Percentiles rank a stretch among this genome's conserved stretches.
phyloP scores from a whole-genome alignment of 352 stramenopile species.

The Peronospora belbahrii region DNA sequence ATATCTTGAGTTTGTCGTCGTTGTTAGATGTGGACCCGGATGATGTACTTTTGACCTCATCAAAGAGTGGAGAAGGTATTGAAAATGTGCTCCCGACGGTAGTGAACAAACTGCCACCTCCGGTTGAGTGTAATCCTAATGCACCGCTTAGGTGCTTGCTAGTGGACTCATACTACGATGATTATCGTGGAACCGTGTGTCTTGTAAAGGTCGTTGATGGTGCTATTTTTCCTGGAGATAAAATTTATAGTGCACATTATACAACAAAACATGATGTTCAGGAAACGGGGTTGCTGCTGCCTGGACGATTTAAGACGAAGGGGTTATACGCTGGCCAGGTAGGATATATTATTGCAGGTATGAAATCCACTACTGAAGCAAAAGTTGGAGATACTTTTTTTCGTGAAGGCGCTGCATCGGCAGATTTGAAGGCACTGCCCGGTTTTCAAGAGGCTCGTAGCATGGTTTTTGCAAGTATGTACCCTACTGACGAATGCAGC shows the following conservation, averaged over 20 bases:
- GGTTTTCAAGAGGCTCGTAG: slow-evolving; percentile 78
- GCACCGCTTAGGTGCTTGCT: slow-evolving; percentile 88
- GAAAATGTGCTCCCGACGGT: slow-evolving; percentile 73
- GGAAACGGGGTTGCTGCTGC: slow-evolving; percentile 92
- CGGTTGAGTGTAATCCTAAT: slow-evolving; percentile 40
- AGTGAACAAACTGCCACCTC: slow-evolving; percentile 64
- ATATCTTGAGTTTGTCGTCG: slow-evolving; percentile 69
- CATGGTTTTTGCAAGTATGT: slow-evolving; percentile 99
- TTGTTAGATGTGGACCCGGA: slow-evolving; percentile 90
- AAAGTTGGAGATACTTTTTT: slow-evolving; percentile 88
- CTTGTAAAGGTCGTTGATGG: slow-evolving; percentile 93
- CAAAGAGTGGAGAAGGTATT: slow-evolving; percentile 91
- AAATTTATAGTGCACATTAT: slow-evolving; percentile 65
- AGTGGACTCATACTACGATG: slow-evolving; percentile 97
- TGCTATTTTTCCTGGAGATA: slow-evolving; percentile 74
- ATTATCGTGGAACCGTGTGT: slow-evolving; percentile 92
- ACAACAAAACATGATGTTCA: slow-evolving; percentile 91
- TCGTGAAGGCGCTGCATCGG: slow-evolving; percentile 41
- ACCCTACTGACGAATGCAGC: slow-evolving; percentile 92
- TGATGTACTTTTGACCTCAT: slow-evolving; percentile 91
- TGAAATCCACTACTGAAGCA: slow-evolving; percentile 95
- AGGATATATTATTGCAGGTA: slow-evolving; percentile 95
- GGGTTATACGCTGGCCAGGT: slow-evolving; percentile 90
- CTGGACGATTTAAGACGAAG: slow-evolving; percentile 67
- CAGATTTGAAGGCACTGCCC: slow-evolving; percentile 49